These are phyloP conservation scores for Petasospora fabianii DNA, from an alignment of 1,139 yeast species.

Conservation along the genomic window DNA sequence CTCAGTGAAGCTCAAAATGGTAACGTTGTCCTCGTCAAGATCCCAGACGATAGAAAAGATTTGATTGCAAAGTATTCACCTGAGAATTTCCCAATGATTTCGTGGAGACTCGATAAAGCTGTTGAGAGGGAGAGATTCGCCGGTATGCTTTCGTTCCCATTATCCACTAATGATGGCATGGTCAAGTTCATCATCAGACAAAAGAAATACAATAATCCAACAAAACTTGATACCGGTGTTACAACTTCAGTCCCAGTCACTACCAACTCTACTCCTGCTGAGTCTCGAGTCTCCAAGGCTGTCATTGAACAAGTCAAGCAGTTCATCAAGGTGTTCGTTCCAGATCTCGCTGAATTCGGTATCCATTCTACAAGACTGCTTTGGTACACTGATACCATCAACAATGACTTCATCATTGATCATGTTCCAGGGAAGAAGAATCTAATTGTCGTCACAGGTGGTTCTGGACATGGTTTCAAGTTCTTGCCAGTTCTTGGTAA, in stretches of 20 bases:
- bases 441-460: slow-evolving; percentile 40
- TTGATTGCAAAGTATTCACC: slow-evolving; percentile 30
- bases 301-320: slow-evolving; percentile 27
- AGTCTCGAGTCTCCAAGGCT: slow-evolving; percentile 17
- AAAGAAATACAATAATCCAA: slow-evolving; percentile 31
- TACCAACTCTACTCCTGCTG: slow-evolving; percentile 25
- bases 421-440: slow-evolving; percentile 32
- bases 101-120: slow-evolving; percentile 26
- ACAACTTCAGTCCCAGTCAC: slow-evolving; percentile 30
- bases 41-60: slow-evolving; percentile 32
- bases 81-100: slow-evolving; percentile 30
- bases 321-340: slow-evolving; percentile 27
- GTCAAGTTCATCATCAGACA: slow-evolving; percentile 21
- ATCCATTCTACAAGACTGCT: slow-evolving; percentile 29
- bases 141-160: slow-evolving; percentile 27
- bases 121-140: slow-evolving; percentile 23
- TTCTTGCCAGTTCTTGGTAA: slow-evolving; percentile 39
- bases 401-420: slow-evolving; percentile 41
- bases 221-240: slow-evolving; percentile 11
- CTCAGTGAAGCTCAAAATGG: slow-evolving; percentile 37
- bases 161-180: slow-evolving; percentile 21
- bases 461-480: slow-evolving; percentile 43
- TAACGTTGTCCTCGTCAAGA: slow-evolving; percentile 29
- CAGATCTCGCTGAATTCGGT: slow-evolving; percentile 28
- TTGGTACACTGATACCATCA: slow-evolving; percentile 45